Percentiles rank a stretch among this genome's conserved stretches.
phyloP scores from a whole-genome alignment of 2,329 filamentous ascomycete species.

The Thielaviopsis euricoi region DNA sequence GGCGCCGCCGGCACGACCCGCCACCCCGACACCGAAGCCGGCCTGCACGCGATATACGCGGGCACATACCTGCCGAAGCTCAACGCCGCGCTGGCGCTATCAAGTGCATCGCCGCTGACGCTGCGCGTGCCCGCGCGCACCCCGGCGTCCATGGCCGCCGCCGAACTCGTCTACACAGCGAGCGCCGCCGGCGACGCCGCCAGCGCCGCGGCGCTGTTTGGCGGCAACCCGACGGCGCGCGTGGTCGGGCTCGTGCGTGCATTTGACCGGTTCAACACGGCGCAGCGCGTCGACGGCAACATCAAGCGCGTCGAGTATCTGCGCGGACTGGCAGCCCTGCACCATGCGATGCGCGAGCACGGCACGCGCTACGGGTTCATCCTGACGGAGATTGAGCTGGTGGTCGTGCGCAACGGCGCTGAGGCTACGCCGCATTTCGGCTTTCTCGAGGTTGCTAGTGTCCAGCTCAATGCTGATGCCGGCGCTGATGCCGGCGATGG shows the following conservation, averaged over 20 bases:
- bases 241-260: conserved; percentile 77
- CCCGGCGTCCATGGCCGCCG: conserved; percentile 18
- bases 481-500: conserved; percentile 15
- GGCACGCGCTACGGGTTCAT: conserved; percentile 90
- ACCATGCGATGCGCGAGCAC: conserved; percentile 86
- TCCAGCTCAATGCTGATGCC: conserved; percentile 33
- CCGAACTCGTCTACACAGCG: conserved; percentile 48
- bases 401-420: conserved; percentile 68
- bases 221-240: conserved; percentile 34
- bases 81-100: conserved; percentile 67
- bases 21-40: conserved; percentile 61
- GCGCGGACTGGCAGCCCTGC: conserved; percentile 67
- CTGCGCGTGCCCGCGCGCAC: conserved; percentile 27
- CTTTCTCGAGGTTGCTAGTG: conserved; percentile 58
- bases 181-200: conserved; percentile 39
- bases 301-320: conserved; percentile 81
- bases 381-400: conserved; percentile 86
- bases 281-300: conserved; percentile 74
- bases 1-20: conserved; percentile 39
- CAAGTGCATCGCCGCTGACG: conserved; percentile 47
- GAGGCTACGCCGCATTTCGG: conserved; percentile 66
- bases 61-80: conserved; percentile 72
- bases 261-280: conserved; percentile 89
- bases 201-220: conserved; percentile 36
- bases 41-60: conserved; percentile 59